Percentiles rank a stretch among this genome's conserved stretches.
These are phyloP conservation scores for Quercus variabilis DNA, from an alignment of 306 rosid genomes.

Conservation along the genomic window DNA sequence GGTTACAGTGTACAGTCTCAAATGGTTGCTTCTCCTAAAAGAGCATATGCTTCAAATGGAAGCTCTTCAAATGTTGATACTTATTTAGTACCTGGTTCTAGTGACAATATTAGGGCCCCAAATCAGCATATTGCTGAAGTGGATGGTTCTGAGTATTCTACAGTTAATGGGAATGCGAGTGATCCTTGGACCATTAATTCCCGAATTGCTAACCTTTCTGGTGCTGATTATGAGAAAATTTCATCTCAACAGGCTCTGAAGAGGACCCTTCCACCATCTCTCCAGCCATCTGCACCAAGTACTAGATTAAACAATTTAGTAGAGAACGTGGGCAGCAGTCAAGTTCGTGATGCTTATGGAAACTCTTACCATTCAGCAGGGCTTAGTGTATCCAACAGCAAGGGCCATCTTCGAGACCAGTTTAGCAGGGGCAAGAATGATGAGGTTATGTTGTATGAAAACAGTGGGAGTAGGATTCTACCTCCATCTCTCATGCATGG, in stretches of 20 bases:
- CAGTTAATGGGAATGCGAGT: constrained; percentile 44
- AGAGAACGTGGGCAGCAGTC: constrained; percentile 44
- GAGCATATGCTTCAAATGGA: constrained; percentile 45
- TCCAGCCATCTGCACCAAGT: constrained; percentile 32
- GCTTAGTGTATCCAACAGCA: constrained; percentile 41
- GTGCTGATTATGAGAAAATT: constrained; percentile 47
- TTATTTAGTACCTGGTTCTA: constrained; percentile 32
- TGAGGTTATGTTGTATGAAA: constrained; percentile 44
- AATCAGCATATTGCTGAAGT: constrained; percentile 25
- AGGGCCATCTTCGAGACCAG: constrained; percentile 40
- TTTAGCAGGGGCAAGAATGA: constrained; percentile 48
- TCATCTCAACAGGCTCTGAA: constrained; percentile 64
- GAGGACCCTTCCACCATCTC: constrained; percentile 60
- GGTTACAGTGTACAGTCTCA: constrained; percentile 41
- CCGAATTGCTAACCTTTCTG: constrained; percentile 36
- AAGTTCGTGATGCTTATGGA: constrained; percentile 35
- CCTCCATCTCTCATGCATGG: constrained; percentile 59
- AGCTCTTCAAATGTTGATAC: constrained; percentile 33
- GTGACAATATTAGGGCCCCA: constrained; percentile 36
- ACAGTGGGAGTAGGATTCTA: constrained; percentile 52
- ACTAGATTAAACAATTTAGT: constrained; percentile 31
- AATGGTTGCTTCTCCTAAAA: constrained; percentile 36
- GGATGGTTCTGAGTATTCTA: constrained; percentile 26
- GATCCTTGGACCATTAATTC: constrained; percentile 38
- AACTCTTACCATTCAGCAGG: constrained; percentile 44